phyloP scores from a whole-genome alignment of 176 grass and related monocot species.

The Rhynchospora tenuis region DNA sequence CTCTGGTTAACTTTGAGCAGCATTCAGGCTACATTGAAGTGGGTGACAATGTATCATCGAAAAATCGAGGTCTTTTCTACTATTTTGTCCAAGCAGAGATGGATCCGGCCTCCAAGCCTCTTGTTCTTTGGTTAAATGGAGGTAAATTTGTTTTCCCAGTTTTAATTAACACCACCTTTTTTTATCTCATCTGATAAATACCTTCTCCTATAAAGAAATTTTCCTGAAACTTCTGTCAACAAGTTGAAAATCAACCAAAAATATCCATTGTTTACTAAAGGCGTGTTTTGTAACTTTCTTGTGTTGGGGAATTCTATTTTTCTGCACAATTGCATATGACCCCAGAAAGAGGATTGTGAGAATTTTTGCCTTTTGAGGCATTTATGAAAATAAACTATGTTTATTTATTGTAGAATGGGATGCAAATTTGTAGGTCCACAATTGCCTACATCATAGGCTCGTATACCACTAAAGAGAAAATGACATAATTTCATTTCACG shows the following conservation, averaged over 20 bases:
- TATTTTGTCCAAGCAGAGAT: constrained; percentile 90
- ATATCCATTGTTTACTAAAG: neutral
- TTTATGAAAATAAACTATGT: neutral
- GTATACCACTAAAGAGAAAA: neutral
- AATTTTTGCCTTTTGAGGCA: constrained; percentile 4
- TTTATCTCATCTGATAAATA: too few relatives aligned
- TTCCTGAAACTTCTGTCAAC: neutral
- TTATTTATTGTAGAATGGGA: neutral
- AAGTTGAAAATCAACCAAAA: neutral
- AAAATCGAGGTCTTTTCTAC: constrained; percentile 85
- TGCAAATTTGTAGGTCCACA: neutral
- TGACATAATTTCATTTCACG: neutral
- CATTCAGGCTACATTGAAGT: constrained; percentile 80
- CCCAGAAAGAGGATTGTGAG: neutral
- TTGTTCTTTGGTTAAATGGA: constrained; percentile 98
- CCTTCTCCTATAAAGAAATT: neutral
- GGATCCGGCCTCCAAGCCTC: constrained; percentile 65
- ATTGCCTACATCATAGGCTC: neutral
- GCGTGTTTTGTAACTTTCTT: constrained; percentile 7
- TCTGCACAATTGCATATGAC: neutral
- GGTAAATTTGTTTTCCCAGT: constrained; percentile 33
- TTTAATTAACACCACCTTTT: neutral
- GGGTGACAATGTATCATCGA: constrained; percentile 36
- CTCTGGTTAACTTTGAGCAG: constrained; percentile 74
- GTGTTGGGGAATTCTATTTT: constrained; percentile 2